Percentiles rank a stretch among this genome's conserved stretches.
These are phyloP conservation scores for Solanum chmielewskii DNA, from an alignment of 257 asterid genomes.

Conservation along the genomic window DNA sequence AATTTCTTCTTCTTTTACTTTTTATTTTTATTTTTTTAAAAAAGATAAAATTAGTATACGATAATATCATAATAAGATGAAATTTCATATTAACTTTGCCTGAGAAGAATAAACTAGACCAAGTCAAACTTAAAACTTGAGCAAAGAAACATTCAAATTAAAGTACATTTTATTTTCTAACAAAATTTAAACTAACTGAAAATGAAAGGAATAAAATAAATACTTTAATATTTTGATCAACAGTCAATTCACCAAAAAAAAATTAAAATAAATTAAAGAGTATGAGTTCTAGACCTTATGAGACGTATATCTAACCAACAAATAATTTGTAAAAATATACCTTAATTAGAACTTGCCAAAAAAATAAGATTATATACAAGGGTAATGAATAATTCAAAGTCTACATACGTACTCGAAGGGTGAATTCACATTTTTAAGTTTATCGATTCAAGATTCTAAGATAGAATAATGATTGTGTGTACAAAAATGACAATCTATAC, in stretches of 20 bases:
- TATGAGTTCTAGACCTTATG: background rate
- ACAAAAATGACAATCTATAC: background rate
- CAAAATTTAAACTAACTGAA: background rate
- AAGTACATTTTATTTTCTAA: background rate
- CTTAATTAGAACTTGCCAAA: background rate
- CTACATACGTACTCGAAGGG: background rate
- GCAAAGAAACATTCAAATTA: background rate
- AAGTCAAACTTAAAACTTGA: background rate
- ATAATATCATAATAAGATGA: background rate
- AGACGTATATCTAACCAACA: background rate
- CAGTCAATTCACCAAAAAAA: background rate
- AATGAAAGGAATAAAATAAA: background rate
- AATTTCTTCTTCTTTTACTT: background rate
- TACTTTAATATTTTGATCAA: background rate
- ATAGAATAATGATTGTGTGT: background rate
- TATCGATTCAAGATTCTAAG: background rate
- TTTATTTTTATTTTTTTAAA: background rate
- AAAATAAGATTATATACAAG: background rate
- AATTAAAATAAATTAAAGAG: fast-evolving
- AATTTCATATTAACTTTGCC: background rate
- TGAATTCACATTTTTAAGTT: background rate
- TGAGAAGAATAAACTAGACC: background rate
- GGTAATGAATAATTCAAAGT: background rate
- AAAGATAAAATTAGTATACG: background rate
- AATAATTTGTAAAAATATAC: background rate